Evolutionary conservation across 305 asterid genomes (phyloP), one percentile per base, ranked within the genome.

Genomic region (Fraxinus greggii): DNA sequence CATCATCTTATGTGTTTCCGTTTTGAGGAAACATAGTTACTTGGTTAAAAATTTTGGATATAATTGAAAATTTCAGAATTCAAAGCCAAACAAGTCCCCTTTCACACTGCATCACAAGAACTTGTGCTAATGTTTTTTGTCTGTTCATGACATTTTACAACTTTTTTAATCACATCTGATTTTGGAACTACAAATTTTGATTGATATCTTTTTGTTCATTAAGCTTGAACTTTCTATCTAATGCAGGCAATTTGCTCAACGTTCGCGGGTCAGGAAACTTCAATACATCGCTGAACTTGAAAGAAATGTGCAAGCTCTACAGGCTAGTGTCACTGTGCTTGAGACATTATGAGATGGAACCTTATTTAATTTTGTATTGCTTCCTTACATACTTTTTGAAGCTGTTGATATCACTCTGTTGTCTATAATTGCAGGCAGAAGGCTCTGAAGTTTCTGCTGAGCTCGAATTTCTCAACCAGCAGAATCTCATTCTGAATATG

Each of bases 261-360:
- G 96, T 23, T 93, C 96, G 63, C 89, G 97, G 75, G 94, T 90
- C 56, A 84, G 97, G 76, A 93, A 92, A 89, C 91, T 92, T 77
- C 97, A 93, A 83, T 92, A 91, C 88, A 93, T 91, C 48, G 95
- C 97, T 69, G 95, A 90, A 87, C 93, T 92, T 86, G 97, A 93
- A 84, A 89, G 92, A 79, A 92, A 88, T 76, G 94, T 92, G 35
- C 97, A 92, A 88, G 90, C 90, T 78, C 85, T 93, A 76, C 95
- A 93, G 94, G 97, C 87, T 86, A 84, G 90, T 88, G 31, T 21
- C 74, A 1, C 12, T 72, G 21, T 72, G 26, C 80, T 69, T 3
- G 45, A 31, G 26, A 74, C 63, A 38, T 59, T 19, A 70, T 45
- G 33, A 67, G 45, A 61, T 72, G 17, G 40, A 65, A 21, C 33